These are phyloP conservation scores for Capsaspora owczarzaki DNA, from an alignment of 78 protist genomes.

Conservation along the genomic window DNA sequence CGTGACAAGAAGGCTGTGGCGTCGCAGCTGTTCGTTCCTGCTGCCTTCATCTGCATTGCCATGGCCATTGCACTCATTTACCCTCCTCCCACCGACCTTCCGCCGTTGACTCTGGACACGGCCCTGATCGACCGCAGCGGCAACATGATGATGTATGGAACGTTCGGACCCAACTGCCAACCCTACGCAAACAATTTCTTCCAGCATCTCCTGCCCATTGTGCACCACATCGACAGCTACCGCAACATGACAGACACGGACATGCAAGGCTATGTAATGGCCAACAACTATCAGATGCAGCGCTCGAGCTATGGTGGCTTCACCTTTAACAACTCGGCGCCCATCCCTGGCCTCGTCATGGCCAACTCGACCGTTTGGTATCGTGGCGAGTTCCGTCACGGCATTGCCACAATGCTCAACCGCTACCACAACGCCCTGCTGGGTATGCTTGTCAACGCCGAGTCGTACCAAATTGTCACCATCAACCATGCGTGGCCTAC, in stretches of 20 bases:
- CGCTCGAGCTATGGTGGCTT: constrained; percentile 1
- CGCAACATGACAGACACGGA: too few relatives aligned
- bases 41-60: background rate
- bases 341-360: background rate
- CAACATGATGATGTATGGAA: too few relatives aligned
- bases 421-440: too few relatives aligned
- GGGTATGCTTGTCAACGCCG: too few relatives aligned
- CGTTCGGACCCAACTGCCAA: too few relatives aligned
- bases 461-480: background rate
- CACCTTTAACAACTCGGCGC: background rate
- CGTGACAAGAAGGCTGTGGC: background rate
- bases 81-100: constrained; percentile 1
- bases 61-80: background rate
- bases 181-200: too few relatives aligned
- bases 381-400: background rate
- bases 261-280: too few relatives aligned
- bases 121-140: too few relatives aligned
- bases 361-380: background rate
- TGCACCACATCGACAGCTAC: too few relatives aligned
- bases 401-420: too few relatives aligned
- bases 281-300: too few relatives aligned
- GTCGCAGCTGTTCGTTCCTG: background rate
- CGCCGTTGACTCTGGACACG: background rate
- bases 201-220: too few relatives aligned
- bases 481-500: background rate